These are phyloP conservation scores for Scortechinia acanthostroma DNA, from an alignment of 2,329 filamentous ascomycete species.

Conservation along the genomic window DNA sequence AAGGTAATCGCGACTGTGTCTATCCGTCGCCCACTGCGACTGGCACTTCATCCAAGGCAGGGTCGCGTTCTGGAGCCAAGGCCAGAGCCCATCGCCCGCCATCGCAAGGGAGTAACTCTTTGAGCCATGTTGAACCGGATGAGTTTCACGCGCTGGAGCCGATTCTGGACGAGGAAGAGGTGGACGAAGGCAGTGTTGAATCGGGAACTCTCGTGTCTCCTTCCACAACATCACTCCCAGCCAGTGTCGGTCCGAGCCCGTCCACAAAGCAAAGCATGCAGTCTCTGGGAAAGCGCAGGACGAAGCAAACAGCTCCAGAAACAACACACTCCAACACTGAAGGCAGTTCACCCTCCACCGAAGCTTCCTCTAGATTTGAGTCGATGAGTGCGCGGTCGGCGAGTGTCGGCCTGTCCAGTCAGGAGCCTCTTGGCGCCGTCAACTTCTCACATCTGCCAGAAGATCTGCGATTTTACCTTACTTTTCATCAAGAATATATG, in stretches of 20 bases:
- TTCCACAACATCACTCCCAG: too few relatives aligned
- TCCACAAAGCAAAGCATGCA: too few relatives aligned
- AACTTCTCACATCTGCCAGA: conserved; percentile 19
- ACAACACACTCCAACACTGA: neutral
- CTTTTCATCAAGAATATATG: conserved; percentile 47
- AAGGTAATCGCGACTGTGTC: conserved; percentile 54
- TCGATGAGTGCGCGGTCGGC: neutral
- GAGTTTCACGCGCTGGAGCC: neutral
- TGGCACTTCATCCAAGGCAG: neutral
- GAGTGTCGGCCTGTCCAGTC: neutral
- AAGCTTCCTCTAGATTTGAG: neutral
- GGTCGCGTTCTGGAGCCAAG: neutral
- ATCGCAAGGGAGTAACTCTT: neutral
- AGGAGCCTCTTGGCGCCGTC: neutral
- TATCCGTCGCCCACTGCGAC: conserved; percentile 40
- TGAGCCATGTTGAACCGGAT: neutral
- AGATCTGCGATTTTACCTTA: conserved; percentile 48
- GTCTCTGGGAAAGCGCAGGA: too few relatives aligned
- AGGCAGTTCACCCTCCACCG: neutral
- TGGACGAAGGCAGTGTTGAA: neutral
- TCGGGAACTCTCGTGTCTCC: neutral
- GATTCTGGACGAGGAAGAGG: neutral
- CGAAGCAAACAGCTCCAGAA: neutral
- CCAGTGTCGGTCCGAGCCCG: too few relatives aligned
- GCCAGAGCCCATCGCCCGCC: neutral